Percentiles rank a stretch among this genome's conserved stretches.
phyloP scores from a whole-genome alignment of 1,284 basidiomycete genomes.

The Naganishia liquefaciens region DNA sequence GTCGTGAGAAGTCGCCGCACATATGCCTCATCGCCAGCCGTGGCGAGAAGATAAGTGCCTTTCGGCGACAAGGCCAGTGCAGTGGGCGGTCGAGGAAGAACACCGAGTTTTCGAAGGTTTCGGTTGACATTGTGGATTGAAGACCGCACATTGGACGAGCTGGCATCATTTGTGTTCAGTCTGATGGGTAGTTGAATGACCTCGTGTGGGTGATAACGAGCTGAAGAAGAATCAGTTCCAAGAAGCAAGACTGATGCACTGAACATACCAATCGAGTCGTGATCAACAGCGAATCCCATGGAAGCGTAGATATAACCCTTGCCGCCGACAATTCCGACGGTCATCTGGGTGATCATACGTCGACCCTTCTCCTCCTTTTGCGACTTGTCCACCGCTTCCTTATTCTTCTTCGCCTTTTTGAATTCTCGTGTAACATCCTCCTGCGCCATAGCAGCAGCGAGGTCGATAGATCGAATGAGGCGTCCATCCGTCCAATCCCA shows the following conservation, averaged over 20 bases:
- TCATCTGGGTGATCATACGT: constrained; percentile 29
- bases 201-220: constrained; percentile 23
- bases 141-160: constrained; percentile 24
- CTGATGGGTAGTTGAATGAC: constrained; percentile 25
- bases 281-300: constrained; percentile 12
- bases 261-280: constrained; percentile 18
- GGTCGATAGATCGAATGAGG: constrained; percentile 71
- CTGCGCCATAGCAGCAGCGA: constrained; percentile 68
- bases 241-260: not conserved
- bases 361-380: constrained; percentile 32
- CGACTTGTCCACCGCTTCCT: constrained; percentile 18
- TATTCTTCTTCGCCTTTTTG: constrained; percentile 56
- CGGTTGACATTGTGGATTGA: constrained; percentile 20
- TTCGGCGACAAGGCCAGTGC: constrained; percentile 72
- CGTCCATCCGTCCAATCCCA: constrained; percentile 93
- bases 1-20: constrained; percentile 59
- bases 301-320: constrained; percentile 27
- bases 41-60: constrained; percentile 78
- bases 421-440: constrained; percentile 61
- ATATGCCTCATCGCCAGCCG: constrained; percentile 78
- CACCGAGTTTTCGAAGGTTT: constrained; percentile 54
- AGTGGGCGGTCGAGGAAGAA: constrained; percentile 66
- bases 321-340: constrained; percentile 16
- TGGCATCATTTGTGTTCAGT: constrained; percentile 23
- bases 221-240: not conserved